phyloP scores from a whole-genome alignment of 2,329 filamentous ascomycete genomes.

The Corynespora cassiicola region DNA sequence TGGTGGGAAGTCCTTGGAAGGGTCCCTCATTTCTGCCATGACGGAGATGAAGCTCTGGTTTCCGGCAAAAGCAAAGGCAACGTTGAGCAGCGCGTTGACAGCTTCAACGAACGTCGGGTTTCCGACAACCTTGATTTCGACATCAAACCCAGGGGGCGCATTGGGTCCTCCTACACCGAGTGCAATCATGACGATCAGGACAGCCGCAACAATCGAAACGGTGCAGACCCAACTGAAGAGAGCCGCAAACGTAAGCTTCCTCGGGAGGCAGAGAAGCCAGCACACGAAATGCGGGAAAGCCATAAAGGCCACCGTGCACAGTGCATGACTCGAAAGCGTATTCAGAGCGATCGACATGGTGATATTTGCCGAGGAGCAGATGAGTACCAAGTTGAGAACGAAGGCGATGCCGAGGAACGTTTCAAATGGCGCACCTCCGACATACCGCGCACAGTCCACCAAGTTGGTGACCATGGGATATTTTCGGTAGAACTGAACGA shows the following conservation, averaged over 20 bases:
- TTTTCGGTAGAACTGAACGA: slow-evolving; percentile 31
- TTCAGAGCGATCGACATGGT: slow-evolving; percentile 66
- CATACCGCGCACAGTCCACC: slow-evolving; percentile 35
- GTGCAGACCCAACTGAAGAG: slow-evolving; percentile 63
- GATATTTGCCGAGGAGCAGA: slow-evolving; percentile 35
- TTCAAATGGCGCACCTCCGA: slow-evolving; percentile 34
- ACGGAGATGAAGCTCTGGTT: slow-evolving; percentile 72
- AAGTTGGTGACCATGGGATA: slow-evolving; percentile 38
- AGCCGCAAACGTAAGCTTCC: slow-evolving; percentile 68
- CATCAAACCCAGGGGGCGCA: slow-evolving; percentile 33
- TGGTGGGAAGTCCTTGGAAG: slow-evolving; percentile 63
- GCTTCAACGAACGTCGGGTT: slow-evolving; percentile 34
- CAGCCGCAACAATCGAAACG: slow-evolving; percentile 67
- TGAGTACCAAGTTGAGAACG: slow-evolving; percentile 33
- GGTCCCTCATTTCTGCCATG: slow-evolving; percentile 68
- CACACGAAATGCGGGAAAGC: slow-evolving; percentile 67
- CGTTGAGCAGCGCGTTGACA: slow-evolving; percentile 56
- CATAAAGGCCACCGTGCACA: slow-evolving; percentile 70
- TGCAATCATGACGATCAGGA: slow-evolving; percentile 71
- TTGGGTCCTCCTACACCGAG: slow-evolving; percentile 61
- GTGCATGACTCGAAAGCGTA: slow-evolving; percentile 65
- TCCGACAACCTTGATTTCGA: slow-evolving; percentile 27
- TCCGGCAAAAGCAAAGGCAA: slow-evolving; percentile 72
- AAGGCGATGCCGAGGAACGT: slow-evolving; percentile 30
- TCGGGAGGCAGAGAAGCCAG: slow-evolving; percentile 64